A percentile compares a stretch with the other conserved stretches of the same genome.
These are phyloP conservation scores for Hordeum marinum DNA, from an alignment of 176 grass and related monocot genomes.

Conservation along the genomic window DNA sequence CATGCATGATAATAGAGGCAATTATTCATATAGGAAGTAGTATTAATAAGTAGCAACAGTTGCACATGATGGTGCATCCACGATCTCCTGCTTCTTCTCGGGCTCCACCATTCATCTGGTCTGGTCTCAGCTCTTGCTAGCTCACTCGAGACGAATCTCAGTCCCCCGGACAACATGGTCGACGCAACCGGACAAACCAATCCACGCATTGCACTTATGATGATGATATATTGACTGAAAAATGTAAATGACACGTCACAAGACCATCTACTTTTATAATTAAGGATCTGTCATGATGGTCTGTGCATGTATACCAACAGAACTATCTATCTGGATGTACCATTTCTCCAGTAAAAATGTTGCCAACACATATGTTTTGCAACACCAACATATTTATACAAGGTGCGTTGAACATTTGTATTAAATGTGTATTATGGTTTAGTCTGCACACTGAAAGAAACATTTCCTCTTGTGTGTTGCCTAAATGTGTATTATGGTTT, in stretches of 20 bases:
- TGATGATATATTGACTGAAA: background rate
- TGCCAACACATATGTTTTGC: no score
- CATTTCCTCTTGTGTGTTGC: background rate
- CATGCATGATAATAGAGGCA: no score
- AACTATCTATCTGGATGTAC: no score
- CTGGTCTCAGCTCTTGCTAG: background rate
- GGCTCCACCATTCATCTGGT: conserved; percentile 8
- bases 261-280: background rate
- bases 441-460: background rate
- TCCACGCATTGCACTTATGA: background rate
- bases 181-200: background rate
- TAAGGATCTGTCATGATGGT: background rate
- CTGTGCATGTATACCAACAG: no score
- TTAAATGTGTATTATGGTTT: no score
- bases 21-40: no score
- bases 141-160: background rate
- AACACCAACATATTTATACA: no score
- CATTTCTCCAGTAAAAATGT: no score
- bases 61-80: background rate
- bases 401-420: background rate
- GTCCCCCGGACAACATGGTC: background rate
- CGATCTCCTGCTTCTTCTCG: background rate
- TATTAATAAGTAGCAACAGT: background rate
- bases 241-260: background rate
- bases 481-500: background rate